Conservation (phyloP, 345 rosid genomes). For the Gossypioides kirkii region DNA sequence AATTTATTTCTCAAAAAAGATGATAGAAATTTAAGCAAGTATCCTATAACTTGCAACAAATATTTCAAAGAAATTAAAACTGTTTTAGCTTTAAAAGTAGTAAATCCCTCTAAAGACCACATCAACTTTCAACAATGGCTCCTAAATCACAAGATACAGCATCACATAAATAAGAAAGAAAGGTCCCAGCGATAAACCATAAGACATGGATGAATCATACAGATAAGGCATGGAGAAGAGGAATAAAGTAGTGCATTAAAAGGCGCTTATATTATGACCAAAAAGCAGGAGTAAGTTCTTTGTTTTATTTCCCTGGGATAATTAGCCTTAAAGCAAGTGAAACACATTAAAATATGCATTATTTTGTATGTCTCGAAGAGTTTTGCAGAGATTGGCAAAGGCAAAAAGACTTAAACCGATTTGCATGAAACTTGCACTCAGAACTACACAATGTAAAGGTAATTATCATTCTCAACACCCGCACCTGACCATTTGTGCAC, state of each 20-base stretch:
- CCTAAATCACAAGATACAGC: no score
- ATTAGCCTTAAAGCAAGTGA: neutral
- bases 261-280: neutral
- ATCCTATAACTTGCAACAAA: no score
- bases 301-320: neutral
- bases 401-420: neutral
- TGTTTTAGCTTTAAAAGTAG: no score
- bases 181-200: no score
- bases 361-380: neutral
- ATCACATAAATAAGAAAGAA: no score
- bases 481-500: conserved; percentile 87
- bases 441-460: conserved; percentile 4
- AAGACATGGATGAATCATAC: no score
- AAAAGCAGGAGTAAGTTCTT: neutral
- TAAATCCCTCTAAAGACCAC: no score
- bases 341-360: neutral
- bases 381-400: neutral
- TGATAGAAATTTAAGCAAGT: no score
- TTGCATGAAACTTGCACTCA: conserved; percentile 2
- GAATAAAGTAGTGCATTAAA: neutral
- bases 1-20: no score
- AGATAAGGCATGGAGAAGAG: no score
- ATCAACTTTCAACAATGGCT: no score
- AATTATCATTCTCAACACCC: conserved; percentile 14
- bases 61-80: no score